Evolutionary conservation across 805 yeast genomes (phyloP), one percentile per base, ranked within the genome.

Genomic region (Torulaspora indica): DNA sequence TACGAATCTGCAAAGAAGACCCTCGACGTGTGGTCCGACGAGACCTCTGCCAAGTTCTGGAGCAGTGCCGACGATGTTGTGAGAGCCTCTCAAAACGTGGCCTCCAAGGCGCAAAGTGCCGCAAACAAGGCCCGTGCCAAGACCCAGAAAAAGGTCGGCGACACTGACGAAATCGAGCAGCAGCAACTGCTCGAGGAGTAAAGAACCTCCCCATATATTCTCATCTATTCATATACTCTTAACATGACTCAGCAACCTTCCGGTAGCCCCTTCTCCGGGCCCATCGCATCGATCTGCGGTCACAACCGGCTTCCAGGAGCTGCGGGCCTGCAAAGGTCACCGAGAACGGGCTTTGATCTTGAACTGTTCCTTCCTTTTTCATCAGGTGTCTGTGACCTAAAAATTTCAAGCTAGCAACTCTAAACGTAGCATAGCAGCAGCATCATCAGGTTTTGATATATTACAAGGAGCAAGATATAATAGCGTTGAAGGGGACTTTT

Each of bases 21-120:
- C 12, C 40, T 52, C 14, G 39, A 47, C 29, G 60, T 56, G 28
- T 66, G 69, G 70, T 55, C 58, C 4, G 55, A 50, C 36, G 55
- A 60, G 35, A 51, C 54, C 10, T 53, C 58, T 22, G 53, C 53
- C 18, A 63, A 55, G 44, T 55, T 66, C 43, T 60, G 68, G 63
- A 51, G 55, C 12, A 52, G 56, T 38, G 64, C 69, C 5, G 67
- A 65, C 35, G 51, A 47, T 24, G 59, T 63, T 3, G 46, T 63
- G n/a, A 65, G 56, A 30, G 48, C 46, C n/a, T 58, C 65, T 5
- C 49, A 64, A 17, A 51, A 53, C 23, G 42, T 51, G 15, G 60
- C 63, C 5, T 36, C 27, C 20, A 33, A 43, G 37, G 51, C 42
- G 10, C 46, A 64, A 14, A 51, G 51, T 17, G 42, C 52, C 20